Evolutionary conservation across 108 stramenopile genomes (phyloP), one percentile per base, ranked within the genome.

Genomic region (Cyclotella choctawhatcheeana): DNA sequence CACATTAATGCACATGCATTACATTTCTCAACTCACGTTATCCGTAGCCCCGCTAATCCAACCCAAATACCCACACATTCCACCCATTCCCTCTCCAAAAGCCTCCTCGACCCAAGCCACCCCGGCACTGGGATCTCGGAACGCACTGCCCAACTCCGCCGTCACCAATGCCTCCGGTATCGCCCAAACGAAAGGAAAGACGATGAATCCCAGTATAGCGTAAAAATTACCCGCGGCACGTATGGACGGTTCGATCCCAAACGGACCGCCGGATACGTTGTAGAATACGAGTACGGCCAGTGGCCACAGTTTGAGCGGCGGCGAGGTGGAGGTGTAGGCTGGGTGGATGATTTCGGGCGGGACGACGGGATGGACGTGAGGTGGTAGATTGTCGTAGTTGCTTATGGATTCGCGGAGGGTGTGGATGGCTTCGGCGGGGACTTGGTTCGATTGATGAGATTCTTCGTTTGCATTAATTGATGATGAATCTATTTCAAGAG

Each of bases 161-260:
- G 90, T 91, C 0, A 93, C 85, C 27, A 91, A 69, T 17, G 92
- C 90, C 56, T 93, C 92, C 0, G 89, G 92, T 6, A 91, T 53
- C 27, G 68, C 66, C 86, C 86, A 93, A 1, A 91, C 51, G 3
- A 91, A 51, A 13, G 89, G 91, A 26, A 93, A 79, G 31, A 89
- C 3, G 17, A 78, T 29, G 50, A 88, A 89, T 5, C 48, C 98
- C 14, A 96, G 48, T 2, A 98, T 74, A n/a, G 97, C 83, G 50
- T 86, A 89, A 48, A 95, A 85, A 33, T 91, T 87, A 0, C 97
- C 97, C 12, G 76, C 97, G 2, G 95, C 82, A 10, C 90, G 84
- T 0, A 98, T 93, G 16, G 87, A 82, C 7, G 93, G 88, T 68
- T 98, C 97, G 29, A 92, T 81, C 1, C 98, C 98, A 69, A 97